Base-by-base conservation (phyloP, 257 asterid species). In the Lavandula angustifolia region DNA sequence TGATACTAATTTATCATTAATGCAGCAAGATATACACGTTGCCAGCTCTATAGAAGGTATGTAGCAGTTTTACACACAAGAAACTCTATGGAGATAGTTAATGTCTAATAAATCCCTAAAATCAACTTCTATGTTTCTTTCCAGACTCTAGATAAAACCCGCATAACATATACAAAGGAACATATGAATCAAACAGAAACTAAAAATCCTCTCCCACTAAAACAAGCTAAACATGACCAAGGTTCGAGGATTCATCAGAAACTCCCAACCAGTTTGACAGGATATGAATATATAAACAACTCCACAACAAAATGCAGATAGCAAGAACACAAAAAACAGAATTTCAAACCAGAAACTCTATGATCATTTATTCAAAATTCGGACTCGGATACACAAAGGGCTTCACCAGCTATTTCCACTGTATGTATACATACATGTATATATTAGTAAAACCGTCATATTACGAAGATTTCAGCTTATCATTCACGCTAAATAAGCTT, bases 401-500 rank as follows among this genome's bases (percentile, higher is more conserved):
- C 38, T 56, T 57, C 47, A 50, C 59, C 46, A 40, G 37, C 47
- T 33, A 40, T 34, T 57, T 40, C 48, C 54, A 43, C 9, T 13
- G 69, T 57, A 73, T 60, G 62, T 61, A 76, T 60, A 66, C 70
- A 69, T 37, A 71, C 60, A 66, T 62, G 73, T 67, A 68, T 64
- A 44, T 29, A 62, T 75, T 61, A 68, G 60, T 56, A 57, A 72
- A 32, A 54, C 42, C 42, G 44, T 62, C 57, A 63, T 55, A 63
- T 62, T 66, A 18, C 17, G 55, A 72, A 75, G 75, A 53, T 7
- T 68, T 43, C 62, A 74, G 75, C 70, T 29, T 27, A 31, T 65
- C 48, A 48, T 16, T 69, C 61, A 64, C 69, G 66, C 74, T 72
- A 79, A 64, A 76, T 67, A 74, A 77, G 77, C 78, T 74, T 72